Evolutionary conservation across 2,329 filamentous ascomycete genomes (phyloP).

Genomic region (Fusarium robinianum): DNA sequence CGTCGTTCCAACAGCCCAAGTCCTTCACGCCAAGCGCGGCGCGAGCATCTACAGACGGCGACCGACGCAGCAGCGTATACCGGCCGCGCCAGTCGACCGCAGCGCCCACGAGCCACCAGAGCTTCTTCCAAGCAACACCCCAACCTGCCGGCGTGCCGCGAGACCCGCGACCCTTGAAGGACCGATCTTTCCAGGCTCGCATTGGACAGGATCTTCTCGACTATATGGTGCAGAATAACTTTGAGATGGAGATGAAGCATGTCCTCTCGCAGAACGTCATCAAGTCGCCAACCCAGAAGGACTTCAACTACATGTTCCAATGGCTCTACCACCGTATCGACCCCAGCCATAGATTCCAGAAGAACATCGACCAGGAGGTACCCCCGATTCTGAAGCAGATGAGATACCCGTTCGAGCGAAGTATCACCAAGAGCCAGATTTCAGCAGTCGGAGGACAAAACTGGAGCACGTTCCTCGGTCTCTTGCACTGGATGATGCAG

Average conservation of each 20-base stretch:
- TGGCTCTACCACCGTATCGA: slow-evolving; percentile 98
- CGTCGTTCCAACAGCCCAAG: slow-evolving; percentile 79
- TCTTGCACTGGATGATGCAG: slow-evolving; percentile 99
- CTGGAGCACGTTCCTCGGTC: slow-evolving; percentile 90
- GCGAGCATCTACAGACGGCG: slow-evolving; percentile 56
- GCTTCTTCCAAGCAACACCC: slow-evolving; percentile 90
- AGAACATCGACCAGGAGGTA: slow-evolving; percentile 93
- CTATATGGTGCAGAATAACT: slow-evolving; percentile 90
- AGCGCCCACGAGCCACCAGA: slow-evolving; percentile 77
- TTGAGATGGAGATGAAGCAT: slow-evolving; percentile 98
- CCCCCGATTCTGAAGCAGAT: slow-evolving; percentile 90
- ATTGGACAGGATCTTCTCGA: slow-evolving; percentile 91
- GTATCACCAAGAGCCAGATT: slow-evolving; percentile 95
- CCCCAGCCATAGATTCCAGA: slow-evolving; percentile 89
- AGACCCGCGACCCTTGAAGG: slow-evolving; percentile 85
- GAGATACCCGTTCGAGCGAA: slow-evolving; percentile 92
- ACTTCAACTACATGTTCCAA: slow-evolving; percentile 97
- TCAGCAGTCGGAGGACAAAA: slow-evolving; percentile 95
- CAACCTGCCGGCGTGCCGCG: slow-evolving; percentile 79
- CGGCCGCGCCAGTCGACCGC: slow-evolving; percentile 68
- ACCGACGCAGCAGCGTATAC: slow-evolving; percentile 81
- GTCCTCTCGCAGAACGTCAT: slow-evolving; percentile 87
- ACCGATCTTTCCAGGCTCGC: slow-evolving; percentile 76
- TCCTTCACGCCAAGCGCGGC: slow-evolving; percentile 59
- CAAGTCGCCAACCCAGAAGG: slow-evolving; percentile 94